phyloP scores from a whole-genome alignment of 345 rosid species.

The Adansonia digitata region DNA sequence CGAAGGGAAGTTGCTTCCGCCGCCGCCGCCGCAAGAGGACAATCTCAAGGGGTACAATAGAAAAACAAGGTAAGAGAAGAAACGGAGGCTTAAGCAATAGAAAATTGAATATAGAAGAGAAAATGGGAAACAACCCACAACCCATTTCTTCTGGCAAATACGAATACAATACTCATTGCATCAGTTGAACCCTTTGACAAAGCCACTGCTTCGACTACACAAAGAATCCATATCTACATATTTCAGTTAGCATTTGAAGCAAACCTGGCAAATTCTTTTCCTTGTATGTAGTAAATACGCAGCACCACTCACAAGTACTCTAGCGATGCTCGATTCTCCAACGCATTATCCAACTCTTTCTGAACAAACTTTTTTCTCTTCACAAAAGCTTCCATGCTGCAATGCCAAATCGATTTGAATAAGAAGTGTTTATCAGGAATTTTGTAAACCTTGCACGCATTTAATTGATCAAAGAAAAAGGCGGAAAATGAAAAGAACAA shows the following conservation, averaged over 20 bases:
- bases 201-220: slow-evolving; percentile 12
- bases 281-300: neutral
- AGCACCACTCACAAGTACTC: slow-evolving; percentile 6
- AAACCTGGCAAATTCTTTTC: slow-evolving; percentile 11
- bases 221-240: slow-evolving; percentile 32
- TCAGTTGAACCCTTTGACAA: slow-evolving; percentile 20
- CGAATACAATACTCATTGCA: slow-evolving; percentile 9
- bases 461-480: neutral
- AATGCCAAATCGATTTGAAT: neutral
- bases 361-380: slow-evolving; percentile 14
- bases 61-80: too few species aligned
- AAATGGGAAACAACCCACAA: too few species aligned
- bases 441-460: neutral
- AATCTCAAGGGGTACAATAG: too few species aligned
- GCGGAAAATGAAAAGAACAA: too few species aligned
- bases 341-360: neutral
- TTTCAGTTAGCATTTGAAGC: slow-evolving; percentile 18
- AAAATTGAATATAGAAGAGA: too few species aligned
- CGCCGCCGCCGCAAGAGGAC: too few species aligned
- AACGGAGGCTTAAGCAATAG: too few species aligned
- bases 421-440: slow-evolving; percentile 7
- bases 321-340: slow-evolving; percentile 13
- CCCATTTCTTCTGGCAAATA: neutral
- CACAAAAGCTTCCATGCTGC: slow-evolving; percentile 48
- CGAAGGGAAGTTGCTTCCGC: too few species aligned